These are phyloP conservation scores for Diddensiella caesifluorescens DNA, from an alignment of 805 yeast species.

Conservation along the genomic window DNA sequence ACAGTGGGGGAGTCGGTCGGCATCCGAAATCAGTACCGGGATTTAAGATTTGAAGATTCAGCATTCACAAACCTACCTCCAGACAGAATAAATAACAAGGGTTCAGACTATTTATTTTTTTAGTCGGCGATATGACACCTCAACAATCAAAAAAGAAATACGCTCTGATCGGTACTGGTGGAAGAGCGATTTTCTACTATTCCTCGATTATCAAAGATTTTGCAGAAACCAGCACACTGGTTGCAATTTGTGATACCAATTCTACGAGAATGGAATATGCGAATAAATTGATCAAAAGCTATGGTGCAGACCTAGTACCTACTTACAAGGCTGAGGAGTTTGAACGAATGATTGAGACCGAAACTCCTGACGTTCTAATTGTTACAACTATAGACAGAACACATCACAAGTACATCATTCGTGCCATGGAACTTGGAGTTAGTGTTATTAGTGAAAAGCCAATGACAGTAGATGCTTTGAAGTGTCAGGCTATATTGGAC, in stretches of 20 bases:
- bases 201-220: conserved; percentile 11
- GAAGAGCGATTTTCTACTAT: conserved; percentile 15
- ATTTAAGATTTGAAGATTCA: too few species aligned
- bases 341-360: conserved; percentile 13
- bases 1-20: too few species aligned
- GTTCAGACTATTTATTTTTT: too few species aligned
- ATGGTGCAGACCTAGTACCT: conserved; percentile 12
- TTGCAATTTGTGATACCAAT: conserved; percentile 15
- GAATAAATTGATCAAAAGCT: conserved; percentile 7
- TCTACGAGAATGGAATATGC: conserved; percentile 17
- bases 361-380: conserved; percentile 14
- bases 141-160: conserved; percentile 10
- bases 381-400: conserved; percentile 17
- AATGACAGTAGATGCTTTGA: conserved; percentile 14
- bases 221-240: conserved; percentile 11
- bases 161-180: conserved; percentile 17
- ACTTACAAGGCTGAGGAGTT: conserved; percentile 16
- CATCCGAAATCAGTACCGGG: too few species aligned
- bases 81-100: too few species aligned
- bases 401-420: conserved; percentile 15
- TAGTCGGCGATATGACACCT: too few species aligned
- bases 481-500: conserved; percentile 16
- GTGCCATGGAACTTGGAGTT: conserved; percentile 16
- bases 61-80: too few species aligned
- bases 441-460: conserved; percentile 17